These are phyloP conservation scores for Corymbia maculata DNA, from an alignment of 345 rosid species.

Conservation along the genomic window DNA sequence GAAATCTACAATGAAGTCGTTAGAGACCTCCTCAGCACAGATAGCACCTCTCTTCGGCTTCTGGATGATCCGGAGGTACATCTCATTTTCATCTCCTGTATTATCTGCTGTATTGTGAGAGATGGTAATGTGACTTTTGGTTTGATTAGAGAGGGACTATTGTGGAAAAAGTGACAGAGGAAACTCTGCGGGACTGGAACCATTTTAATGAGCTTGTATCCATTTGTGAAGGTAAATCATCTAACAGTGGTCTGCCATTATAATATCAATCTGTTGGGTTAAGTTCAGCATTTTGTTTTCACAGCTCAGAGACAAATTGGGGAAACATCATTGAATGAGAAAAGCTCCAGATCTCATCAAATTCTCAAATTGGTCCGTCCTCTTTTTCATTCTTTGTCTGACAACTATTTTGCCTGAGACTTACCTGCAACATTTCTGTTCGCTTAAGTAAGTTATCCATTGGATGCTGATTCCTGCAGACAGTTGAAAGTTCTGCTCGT, in stretches of 20 bases:
- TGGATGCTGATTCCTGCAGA: conserved; percentile 30
- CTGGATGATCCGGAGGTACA: conserved; percentile 94
- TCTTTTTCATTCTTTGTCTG: conserved; percentile 3
- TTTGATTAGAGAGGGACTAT: conserved; percentile 69
- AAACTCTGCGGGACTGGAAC: conserved; percentile 72
- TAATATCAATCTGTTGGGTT: neutral
- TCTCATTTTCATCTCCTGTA: neutral
- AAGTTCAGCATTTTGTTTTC: conserved; percentile 1
- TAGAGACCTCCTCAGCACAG: conserved; percentile 73
- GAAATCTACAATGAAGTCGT: conserved; percentile 97
- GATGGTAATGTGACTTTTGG: conserved; percentile 2
- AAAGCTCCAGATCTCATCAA: conserved; percentile 98
- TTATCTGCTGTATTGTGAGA: neutral
- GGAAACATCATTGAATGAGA: conserved; percentile 86
- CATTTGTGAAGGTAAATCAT: conserved; percentile 70
- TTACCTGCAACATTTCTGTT: neutral
- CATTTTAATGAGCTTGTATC: conserved; percentile 84
- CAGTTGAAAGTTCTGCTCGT: conserved; percentile 90
- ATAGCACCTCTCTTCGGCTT: conserved; percentile 68
- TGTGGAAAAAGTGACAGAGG: conserved; percentile 82
- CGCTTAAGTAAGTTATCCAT: neutral
- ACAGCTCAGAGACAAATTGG: conserved; percentile 91
- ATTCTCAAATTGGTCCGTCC: conserved; percentile 74
- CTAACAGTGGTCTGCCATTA: neutral
- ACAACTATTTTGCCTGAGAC: neutral